A percentile compares a stretch with the other conserved stretches of the same genome.
These are phyloP conservation scores for Elongisporangium anandrum DNA, from an alignment of 352 stramenopile genomes.

Conservation along the genomic window DNA sequence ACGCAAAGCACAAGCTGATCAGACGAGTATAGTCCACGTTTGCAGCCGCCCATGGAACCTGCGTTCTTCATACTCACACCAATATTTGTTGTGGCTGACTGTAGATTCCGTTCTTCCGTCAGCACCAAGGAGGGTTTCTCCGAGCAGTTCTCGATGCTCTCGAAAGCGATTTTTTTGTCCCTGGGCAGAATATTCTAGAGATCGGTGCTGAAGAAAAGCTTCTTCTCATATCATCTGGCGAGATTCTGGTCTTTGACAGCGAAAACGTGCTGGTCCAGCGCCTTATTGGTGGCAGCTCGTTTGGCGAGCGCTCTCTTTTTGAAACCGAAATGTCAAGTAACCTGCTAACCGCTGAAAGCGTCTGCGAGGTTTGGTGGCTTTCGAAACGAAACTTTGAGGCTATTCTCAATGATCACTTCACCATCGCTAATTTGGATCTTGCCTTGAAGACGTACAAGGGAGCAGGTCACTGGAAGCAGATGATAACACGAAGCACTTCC, in stretches of 20 bases:
- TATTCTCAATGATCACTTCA: constrained; percentile 10
- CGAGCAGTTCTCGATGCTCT: constrained; percentile 8
- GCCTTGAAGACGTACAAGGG: neutral
- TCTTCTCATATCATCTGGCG: constrained; percentile 10
- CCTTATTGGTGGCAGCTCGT: constrained; percentile 11
- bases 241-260: constrained; percentile 14
- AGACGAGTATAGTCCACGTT: neutral
- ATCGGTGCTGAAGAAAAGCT: constrained; percentile 12
- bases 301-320: constrained; percentile 18
- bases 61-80: neutral
- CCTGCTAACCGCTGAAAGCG: constrained; percentile 14
- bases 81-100: neutral
- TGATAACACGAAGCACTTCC: neutral
- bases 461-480: neutral
- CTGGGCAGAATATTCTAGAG: constrained; percentile 12
- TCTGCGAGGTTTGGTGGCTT: constrained; percentile 23
- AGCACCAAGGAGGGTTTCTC: constrained; percentile 13
- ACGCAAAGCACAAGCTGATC: constrained; percentile 13
- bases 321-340: constrained; percentile 11
- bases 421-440: constrained; percentile 1
- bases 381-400: constrained; percentile 10
- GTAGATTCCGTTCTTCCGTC: constrained; percentile 16
- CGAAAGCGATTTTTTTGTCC: constrained; percentile 17
- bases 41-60: neutral
- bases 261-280: constrained; percentile 5